Conservation (phyloP, 495 filamentous ascomycete genomes). For the Penicillium goetzii region DNA sequence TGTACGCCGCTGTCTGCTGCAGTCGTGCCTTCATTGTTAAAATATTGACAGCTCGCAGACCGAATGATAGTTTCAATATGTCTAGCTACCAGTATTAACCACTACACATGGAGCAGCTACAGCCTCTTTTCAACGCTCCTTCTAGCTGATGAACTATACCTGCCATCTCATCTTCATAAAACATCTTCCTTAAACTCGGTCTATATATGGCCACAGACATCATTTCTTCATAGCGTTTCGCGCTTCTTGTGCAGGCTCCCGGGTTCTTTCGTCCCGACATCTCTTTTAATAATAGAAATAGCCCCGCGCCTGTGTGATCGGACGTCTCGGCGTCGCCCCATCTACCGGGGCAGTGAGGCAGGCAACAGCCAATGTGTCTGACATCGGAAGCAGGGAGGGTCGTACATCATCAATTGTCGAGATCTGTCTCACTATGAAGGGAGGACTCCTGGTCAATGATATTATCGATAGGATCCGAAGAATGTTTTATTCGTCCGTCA, state of each 20-base stretch:
- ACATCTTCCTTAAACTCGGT: neutral
- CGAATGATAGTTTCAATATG: neutral
- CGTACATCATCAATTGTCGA: slow-evolving; percentile 5
- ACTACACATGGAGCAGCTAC: neutral
- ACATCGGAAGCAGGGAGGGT: slow-evolving; percentile 24
- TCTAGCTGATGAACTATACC: neutral
- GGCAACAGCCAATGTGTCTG: slow-evolving; percentile 25
- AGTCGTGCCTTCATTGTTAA: neutral
- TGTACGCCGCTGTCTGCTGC: neutral
- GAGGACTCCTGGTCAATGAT: neutral
- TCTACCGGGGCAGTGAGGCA: slow-evolving; percentile 22
- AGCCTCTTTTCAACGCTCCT: neutral
- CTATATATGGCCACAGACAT: neutral
- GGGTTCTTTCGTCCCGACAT: slow-evolving; percentile 1
- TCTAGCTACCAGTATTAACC: neutral
- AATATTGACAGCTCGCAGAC: neutral
- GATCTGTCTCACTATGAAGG: slow-evolving; percentile 24
- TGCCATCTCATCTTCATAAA: neutral
- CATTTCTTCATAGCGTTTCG: neutral
- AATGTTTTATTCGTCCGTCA: neutral
- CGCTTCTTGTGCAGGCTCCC: slow-evolving; percentile 15
- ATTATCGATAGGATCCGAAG: neutral
- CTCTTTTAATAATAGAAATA: slow-evolving; percentile 18
- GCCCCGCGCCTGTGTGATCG: slow-evolving; percentile 4
- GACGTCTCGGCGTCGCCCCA: neutral